These are phyloP conservation scores for Fusarium pseudograminearum DNA, from an alignment of 2,329 filamentous ascomycete genomes.

Conservation along the genomic window DNA sequence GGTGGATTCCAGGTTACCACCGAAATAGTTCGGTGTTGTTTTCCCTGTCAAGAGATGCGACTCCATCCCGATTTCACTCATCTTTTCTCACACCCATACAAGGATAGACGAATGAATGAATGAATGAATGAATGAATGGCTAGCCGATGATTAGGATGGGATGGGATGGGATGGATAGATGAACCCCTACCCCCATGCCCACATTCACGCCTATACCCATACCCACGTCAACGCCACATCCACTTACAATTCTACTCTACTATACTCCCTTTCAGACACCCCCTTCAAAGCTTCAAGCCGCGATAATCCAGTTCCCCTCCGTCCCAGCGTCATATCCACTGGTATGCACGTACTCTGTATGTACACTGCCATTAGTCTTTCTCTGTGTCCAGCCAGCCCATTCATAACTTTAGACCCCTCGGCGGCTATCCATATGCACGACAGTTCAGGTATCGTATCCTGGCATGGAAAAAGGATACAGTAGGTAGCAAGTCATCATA, in stretches of 20 bases:
- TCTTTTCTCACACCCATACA: constrained; percentile 31
- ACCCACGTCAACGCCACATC: constrained; percentile 17
- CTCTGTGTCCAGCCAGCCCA: constrained; percentile 37
- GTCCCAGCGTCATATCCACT: constrained; percentile 40
- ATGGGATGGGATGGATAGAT: constrained; percentile 15
- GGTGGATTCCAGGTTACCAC: constrained; percentile 23
- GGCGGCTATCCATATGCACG: constrained; percentile 51
- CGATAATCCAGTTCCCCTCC: constrained; percentile 28
- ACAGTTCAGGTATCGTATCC: constrained; percentile 45
- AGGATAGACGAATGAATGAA: constrained; percentile 6
- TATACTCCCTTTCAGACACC: constrained; percentile 14
- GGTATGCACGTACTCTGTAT: constrained; percentile 24
- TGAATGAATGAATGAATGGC: background rate
- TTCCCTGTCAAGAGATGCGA: constrained; percentile 32
- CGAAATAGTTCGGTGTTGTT: constrained; percentile 35
- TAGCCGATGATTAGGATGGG: background rate
- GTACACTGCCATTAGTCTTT: constrained; percentile 33
- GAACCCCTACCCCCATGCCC: constrained; percentile 13
- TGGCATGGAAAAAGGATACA: constrained; percentile 21
- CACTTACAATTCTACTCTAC: constrained; percentile 10
- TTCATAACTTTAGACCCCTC: constrained; percentile 35
- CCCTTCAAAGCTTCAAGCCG: constrained; percentile 17
- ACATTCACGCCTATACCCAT: constrained; percentile 14
- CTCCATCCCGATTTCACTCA: constrained; percentile 19
- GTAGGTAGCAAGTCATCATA: constrained; percentile 9